A percentile compares a stretch with the other conserved stretches of the same genome.
phyloP scores from a whole-genome alignment of 306 rosid species.

The Citrullus mucosospermus region DNA sequence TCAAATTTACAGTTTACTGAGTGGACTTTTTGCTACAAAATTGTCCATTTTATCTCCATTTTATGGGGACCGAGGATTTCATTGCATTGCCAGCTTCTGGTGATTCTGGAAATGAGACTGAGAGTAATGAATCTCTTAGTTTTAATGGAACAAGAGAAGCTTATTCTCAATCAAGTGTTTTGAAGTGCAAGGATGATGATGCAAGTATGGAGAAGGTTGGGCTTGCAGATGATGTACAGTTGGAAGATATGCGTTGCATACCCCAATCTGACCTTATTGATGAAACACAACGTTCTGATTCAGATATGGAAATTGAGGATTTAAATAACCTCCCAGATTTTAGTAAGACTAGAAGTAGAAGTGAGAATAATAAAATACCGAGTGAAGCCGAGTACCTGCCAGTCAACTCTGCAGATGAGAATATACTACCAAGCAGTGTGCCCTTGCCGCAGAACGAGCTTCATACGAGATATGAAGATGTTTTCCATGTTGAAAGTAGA shows the following conservation, averaged over 20 bases:
- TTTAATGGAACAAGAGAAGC: slow-evolving; percentile 9
- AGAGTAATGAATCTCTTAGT: slow-evolving; percentile 10
- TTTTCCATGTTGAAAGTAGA: neutral
- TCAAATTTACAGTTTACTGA: slow-evolving; percentile 3
- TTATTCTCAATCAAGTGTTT: slow-evolving; percentile 14
- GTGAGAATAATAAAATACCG: slow-evolving; percentile 8
- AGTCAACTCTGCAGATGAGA: slow-evolving; percentile 17
- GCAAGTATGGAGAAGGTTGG: neutral
- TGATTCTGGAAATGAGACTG: slow-evolving; percentile 22
- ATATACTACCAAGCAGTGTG: slow-evolving; percentile 10
- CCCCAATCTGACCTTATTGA: slow-evolving; percentile 8
- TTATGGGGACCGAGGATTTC: slow-evolving; percentile 38
- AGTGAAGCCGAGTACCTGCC: slow-evolving; percentile 3
- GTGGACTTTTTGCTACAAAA: slow-evolving; percentile 1
- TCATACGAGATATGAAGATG: neutral
- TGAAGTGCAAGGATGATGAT: slow-evolving; percentile 14
- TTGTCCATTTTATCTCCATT: slow-evolving; percentile 9
- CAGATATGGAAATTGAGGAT: slow-evolving; percentile 34
- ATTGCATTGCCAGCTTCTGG: slow-evolving; percentile 15
- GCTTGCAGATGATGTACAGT: slow-evolving; percentile 9
- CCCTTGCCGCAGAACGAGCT: slow-evolving; percentile 1
- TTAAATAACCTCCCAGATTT: slow-evolving; percentile 13
- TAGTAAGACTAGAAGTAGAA: slow-evolving; percentile 6
- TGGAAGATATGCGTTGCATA: neutral
- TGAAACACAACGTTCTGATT: slow-evolving; percentile 12